A percentile compares a stretch with the other conserved stretches of the same genome.
Conservation (phyloP, 768 basidiomycete species). For the Rhodotorula taiwanensis region DNA sequence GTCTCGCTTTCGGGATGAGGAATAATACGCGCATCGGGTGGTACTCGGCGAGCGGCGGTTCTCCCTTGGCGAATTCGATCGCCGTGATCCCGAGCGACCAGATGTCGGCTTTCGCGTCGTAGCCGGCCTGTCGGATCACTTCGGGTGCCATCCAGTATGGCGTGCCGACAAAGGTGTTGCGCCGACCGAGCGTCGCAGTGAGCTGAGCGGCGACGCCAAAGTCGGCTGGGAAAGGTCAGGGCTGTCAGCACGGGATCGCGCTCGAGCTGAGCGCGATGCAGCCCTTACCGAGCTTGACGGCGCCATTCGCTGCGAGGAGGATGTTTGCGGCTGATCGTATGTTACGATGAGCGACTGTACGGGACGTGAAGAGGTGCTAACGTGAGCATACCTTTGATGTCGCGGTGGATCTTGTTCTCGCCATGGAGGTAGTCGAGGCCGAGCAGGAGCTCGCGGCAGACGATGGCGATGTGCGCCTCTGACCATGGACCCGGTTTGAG, state of each 20-base stretch:
- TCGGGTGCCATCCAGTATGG: slow-evolving; percentile 99
- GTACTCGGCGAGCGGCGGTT: slow-evolving; percentile 92
- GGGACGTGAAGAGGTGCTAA: too few species aligned
- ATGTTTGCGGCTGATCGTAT: slow-evolving; percentile 90
- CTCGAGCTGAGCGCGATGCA: neutral
- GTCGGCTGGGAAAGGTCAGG: slow-evolving; percentile 57
- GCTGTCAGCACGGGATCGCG: neutral
- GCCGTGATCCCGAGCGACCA: slow-evolving; percentile 98
- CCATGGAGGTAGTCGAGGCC: slow-evolving; percentile 95
- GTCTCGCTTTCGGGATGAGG: slow-evolving; percentile 92
- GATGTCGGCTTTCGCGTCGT: slow-evolving; percentile 92
- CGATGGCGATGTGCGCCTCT: slow-evolving; percentile 88
- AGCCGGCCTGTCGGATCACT: slow-evolving; percentile 93
- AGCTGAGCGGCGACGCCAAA: slow-evolving; percentile 98
- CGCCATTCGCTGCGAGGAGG: slow-evolving; percentile 77
- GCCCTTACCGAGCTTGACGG: slow-evolving; percentile 68
- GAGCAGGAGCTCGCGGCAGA: slow-evolving; percentile 83
- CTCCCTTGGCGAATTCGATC: slow-evolving; percentile 87
- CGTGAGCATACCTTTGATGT: slow-evolving; percentile 68
- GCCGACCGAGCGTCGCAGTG: slow-evolving; percentile 56
- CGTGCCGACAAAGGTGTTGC: slow-evolving; percentile 96
- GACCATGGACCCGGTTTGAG: slow-evolving; percentile 84
- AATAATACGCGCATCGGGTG: slow-evolving; percentile 98
- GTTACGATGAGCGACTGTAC: too few species aligned
- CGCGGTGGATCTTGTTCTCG: slow-evolving; percentile 93